Evolutionary conservation across 148 eudicot species (phyloP), one percentile per base, ranked within the genome.

Genomic region (Dysphania ambrosioides): DNA sequence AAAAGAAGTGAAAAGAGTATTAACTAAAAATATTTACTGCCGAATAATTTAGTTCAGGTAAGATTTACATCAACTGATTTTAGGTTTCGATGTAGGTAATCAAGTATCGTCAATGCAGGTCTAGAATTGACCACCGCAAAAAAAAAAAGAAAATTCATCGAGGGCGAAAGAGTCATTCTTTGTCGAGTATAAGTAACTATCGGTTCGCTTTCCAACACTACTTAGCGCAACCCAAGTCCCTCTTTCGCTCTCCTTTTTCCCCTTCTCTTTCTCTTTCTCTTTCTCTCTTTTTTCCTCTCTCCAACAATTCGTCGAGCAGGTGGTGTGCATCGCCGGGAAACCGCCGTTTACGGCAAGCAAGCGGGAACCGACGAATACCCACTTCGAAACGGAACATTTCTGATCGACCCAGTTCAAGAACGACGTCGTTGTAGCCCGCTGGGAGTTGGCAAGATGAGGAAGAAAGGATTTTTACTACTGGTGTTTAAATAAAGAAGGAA

Each of bases 181-280:
- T 0, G 1, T 16, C 18, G 47, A 66, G 4, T 86, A 88, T 87
- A 89, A 87, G 72, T 79, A 78, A 24, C 81, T 79, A 79, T 60
- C 81, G 79, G 83, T 85, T 88, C 86, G 85, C 87, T 85, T 84
- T 86, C 88, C 88, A 84, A 83, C 82, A 74, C 75, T 82, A 62
- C 84, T 66, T 64, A 78, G 83, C 82, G 76, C 87, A 74, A 82
- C 83, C 75, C 77, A 66, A 70, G 73, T 55, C 55, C 49, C 71
- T 64, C 71, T 32, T 75, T 70, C 85, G 53, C 78, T 56, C 71
- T 61, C 64, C 77, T 67, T 60, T 72, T 73, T 68, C 63, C 73
- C 61, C 68, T 56, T 42, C 72, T 38, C 38, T 73, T 34, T 73
- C 68, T 36, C 81, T 73, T 53, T 47, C 73, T 27, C 0, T 27